Percentiles rank a stretch among this genome's conserved stretches.
Conservation (phyloP, 768 basidiomycete genomes). For the Leccinum imitatum region DNA sequence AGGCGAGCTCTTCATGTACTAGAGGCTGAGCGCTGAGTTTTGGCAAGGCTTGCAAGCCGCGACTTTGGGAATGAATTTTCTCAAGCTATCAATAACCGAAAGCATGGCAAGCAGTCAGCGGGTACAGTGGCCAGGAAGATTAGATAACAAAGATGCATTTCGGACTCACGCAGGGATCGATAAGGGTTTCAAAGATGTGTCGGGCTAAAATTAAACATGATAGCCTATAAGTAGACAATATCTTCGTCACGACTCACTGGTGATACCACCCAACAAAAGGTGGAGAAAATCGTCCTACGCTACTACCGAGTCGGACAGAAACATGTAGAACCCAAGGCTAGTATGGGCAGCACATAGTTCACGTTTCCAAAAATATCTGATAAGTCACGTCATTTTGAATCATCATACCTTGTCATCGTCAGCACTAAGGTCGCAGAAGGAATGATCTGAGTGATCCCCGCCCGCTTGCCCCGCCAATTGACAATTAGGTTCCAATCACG, state of each 20-base stretch:
- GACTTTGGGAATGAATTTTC: background rate
- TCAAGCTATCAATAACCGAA: slow-evolving; percentile 5
- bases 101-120: slow-evolving; percentile 11
- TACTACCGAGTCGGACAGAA: too few relatives aligned
- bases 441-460: background rate
- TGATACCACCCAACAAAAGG: background rate
- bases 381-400: background rate
- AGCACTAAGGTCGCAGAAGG: background rate
- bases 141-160: background rate
- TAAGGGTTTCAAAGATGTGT: slow-evolving; percentile 1
- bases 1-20: slow-evolving; percentile 6
- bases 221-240: background rate
- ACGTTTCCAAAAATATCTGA: background rate
- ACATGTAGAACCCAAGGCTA: too few relatives aligned
- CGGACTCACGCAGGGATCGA: background rate
- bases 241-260: background rate
- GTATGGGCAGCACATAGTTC: too few relatives aligned
- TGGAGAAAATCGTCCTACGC: too few relatives aligned
- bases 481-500: too few relatives aligned
- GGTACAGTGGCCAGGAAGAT: slow-evolving; percentile 2
- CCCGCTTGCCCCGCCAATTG: too few relatives aligned
- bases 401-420: background rate
- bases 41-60: background rate
- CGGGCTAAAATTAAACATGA: slow-evolving; percentile 4
- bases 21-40: background rate